These are phyloP conservation scores for Haematococcus lacustris DNA, from an alignment of 139 green algal species.

Conservation along the genomic window DNA sequence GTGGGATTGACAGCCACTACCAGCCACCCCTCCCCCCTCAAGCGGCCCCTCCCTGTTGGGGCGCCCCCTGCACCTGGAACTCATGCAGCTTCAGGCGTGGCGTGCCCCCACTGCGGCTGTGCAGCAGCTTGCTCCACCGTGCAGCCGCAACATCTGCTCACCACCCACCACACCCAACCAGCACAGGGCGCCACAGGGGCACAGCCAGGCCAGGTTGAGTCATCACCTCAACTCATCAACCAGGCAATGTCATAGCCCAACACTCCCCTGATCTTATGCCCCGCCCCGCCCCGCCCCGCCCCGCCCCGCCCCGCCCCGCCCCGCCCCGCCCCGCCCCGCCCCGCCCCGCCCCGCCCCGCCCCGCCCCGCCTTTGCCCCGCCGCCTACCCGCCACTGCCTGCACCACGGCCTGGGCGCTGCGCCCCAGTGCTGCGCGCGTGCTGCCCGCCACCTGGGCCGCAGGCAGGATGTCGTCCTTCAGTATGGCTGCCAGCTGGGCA, in stretches of 20 bases:
- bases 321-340: neutral
- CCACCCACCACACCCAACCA: neutral
- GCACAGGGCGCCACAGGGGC: no score
- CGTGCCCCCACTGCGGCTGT: slow-evolving; percentile 14
- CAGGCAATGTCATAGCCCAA: no score
- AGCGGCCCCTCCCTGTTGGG: no score
- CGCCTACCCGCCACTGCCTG: slow-evolving; percentile 30
- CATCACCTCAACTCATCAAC: no score
- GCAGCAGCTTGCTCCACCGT: slow-evolving; percentile 69
- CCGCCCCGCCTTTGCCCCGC: no score
- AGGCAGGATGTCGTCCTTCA: slow-evolving; percentile 18
- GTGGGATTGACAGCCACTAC: no score
- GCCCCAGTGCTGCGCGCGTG: slow-evolving; percentile 2
- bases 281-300: no score
- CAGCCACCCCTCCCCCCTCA: no score
- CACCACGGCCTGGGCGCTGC: slow-evolving; percentile 9
- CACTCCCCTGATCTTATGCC: no score
- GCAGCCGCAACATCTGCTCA: slow-evolving; percentile 51
- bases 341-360: neutral
- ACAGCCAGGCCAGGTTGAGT: no score
- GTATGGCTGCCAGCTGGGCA: slow-evolving; percentile 7
- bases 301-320: no score
- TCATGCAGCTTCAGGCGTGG: slow-evolving; percentile 56
- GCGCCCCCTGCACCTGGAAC: slow-evolving; percentile 37
- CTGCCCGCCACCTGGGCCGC: slow-evolving; percentile 2